Evolutionary conservation across 306 rosid genomes (phyloP).

Genomic region (Parietaria judaica): DNA sequence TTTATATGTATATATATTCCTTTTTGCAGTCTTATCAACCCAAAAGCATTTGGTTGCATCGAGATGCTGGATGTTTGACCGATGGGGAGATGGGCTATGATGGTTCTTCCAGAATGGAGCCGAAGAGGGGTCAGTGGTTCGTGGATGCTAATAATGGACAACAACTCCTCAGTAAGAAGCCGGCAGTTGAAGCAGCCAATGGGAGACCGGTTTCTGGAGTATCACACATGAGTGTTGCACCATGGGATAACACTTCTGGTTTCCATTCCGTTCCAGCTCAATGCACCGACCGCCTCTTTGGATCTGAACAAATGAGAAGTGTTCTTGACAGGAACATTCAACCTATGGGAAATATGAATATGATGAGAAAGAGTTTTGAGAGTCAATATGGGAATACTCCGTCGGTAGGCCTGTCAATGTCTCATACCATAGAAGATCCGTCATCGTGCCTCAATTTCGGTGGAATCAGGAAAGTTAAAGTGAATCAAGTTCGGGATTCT

Average conservation of each 20-base stretch:
- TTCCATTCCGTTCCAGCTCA: conserved; percentile 73
- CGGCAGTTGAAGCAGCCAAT: conserved; percentile 55
- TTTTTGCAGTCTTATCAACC: conserved; percentile 66
- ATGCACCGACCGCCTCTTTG: conserved; percentile 61
- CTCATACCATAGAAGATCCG: conserved; percentile 53
- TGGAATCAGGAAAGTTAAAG: conserved; percentile 84
- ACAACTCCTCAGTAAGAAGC: conserved; percentile 63
- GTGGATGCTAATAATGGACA: conserved; percentile 49
- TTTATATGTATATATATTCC: background rate
- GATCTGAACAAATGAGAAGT: conserved; percentile 50
- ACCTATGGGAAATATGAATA: conserved; percentile 46
- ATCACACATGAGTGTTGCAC: conserved; percentile 45
- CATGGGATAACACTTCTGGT: conserved; percentile 66
- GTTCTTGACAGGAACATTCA: conserved; percentile 56
- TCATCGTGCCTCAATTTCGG: conserved; percentile 64
- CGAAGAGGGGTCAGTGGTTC: conserved; percentile 82
- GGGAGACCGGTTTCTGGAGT: conserved; percentile 54
- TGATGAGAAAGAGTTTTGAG: conserved; percentile 59
- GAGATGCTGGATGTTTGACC: conserved; percentile 65
- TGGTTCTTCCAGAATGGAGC: conserved; percentile 60
- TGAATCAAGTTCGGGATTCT: conserved; percentile 86
- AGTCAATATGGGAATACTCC: conserved; percentile 51
- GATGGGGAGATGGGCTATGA: conserved; percentile 79
- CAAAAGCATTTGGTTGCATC: conserved; percentile 67
- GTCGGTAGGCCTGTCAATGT: conserved; percentile 59